Percentiles rank a stretch among this genome's conserved stretches.
Evolutionary conservation across 106 monocot genomes (phyloP).

Genomic region (Posidonia australis): DNA sequence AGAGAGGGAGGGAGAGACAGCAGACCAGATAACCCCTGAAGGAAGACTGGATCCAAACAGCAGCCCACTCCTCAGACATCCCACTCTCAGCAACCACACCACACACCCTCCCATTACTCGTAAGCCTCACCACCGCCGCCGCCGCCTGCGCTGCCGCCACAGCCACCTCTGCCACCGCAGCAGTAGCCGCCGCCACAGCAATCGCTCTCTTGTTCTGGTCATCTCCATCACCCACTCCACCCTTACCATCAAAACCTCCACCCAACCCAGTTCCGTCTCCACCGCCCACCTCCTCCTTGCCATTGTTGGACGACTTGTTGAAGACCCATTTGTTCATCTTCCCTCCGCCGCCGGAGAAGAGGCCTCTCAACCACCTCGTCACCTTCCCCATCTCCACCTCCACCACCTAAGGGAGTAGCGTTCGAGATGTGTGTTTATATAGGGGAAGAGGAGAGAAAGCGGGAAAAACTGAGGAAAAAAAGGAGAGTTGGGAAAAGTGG

Average conservation of each 20-base stretch:
- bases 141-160: slow-evolving; percentile 64
- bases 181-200: slow-evolving; percentile 74
- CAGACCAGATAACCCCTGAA: slow-evolving; percentile 78
- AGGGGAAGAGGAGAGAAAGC: too few relatives aligned
- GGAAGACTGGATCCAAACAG: slow-evolving; percentile 68
- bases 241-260: neutral
- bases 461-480: too few relatives aligned
- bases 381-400: slow-evolving; percentile 24
- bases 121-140: slow-evolving; percentile 60
- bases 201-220: slow-evolving; percentile 59
- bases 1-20: neutral
- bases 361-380: slow-evolving; percentile 32
- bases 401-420: too few relatives aligned
- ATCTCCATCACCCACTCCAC: slow-evolving; percentile 12
- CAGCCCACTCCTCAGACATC: slow-evolving; percentile 39
- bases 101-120: slow-evolving; percentile 41
- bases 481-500: too few relatives aligned
- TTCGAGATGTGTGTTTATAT: too few relatives aligned
- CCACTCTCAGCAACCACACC: slow-evolving; percentile 2
- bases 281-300: slow-evolving; percentile 18
- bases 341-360: slow-evolving; percentile 7
- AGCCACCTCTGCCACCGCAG: slow-evolving; percentile 72
- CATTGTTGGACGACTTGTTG: slow-evolving; percentile 16
- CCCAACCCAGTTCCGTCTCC: neutral
- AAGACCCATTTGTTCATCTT: neutral